phyloP scores from a whole-genome alignment of 768 basidiomycete genomes.

The Asterophora lycoperdoides region DNA sequence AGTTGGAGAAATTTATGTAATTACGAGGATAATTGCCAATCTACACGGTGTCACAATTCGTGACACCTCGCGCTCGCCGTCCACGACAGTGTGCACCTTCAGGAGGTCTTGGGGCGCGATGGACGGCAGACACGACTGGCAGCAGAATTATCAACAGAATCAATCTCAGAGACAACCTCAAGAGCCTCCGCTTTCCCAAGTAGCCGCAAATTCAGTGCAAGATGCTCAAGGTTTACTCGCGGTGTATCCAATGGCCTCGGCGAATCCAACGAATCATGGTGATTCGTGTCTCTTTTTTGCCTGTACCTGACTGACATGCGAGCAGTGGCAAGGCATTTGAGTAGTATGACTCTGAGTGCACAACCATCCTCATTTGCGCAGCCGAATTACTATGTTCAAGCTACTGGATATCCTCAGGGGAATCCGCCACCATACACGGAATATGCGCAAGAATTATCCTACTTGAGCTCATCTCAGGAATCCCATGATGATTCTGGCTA shows the following conservation, averaged over 20 bases:
- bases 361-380: constrained; percentile 63
- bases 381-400: constrained; percentile 45
- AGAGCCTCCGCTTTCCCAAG: constrained; percentile 16
- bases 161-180: constrained; percentile 16
- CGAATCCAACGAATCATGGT: constrained; percentile 78
- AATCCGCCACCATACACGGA: constrained; percentile 60
- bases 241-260: constrained; percentile 70
- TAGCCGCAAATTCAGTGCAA: constrained; percentile 50
- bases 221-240: constrained; percentile 65
- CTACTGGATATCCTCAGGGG: constrained; percentile 29
- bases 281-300: constrained; percentile 10
- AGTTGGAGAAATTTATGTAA: too few relatives aligned
- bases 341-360: constrained; percentile 52
- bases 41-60: neutral
- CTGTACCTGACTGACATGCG: constrained; percentile 4
- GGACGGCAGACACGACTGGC: constrained; percentile 34
- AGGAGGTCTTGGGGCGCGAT: constrained; percentile 18
- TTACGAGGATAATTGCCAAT: too few relatives aligned
- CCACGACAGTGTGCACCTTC: constrained; percentile 1
- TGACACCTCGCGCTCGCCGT: constrained; percentile 16
- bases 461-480: constrained; percentile 46
- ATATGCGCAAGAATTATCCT: constrained; percentile 58
- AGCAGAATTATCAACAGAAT: constrained; percentile 17
- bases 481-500: constrained; percentile 47
- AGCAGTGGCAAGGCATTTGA: constrained; percentile 64